Base-by-base conservation (phyloP, 2,329 filamentous ascomycete species). In the Albifimbria verrucaria region DNA sequence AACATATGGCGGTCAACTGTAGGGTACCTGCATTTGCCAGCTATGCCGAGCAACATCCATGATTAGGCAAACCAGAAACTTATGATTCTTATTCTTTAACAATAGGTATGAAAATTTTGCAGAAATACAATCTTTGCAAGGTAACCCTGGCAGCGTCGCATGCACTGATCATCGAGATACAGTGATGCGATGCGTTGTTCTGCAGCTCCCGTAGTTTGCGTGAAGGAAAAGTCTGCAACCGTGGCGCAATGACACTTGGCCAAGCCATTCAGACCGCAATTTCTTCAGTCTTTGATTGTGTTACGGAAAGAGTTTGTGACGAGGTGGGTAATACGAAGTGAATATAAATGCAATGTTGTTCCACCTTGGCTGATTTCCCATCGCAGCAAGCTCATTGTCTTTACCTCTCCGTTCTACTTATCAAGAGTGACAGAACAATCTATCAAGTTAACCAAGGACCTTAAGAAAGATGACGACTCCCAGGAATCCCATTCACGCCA, bases 391-490 rank as follows among this genome's bases (percentile, higher is more conserved):
- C n/a, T n/a, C n/a, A n/a, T n/a, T n/a, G n/a, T n/a, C n/a, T n/a
- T n/a, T n/a, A n/a, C n/a, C n/a, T n/a, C n/a, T n/a, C n/a, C n/a
- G 18, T 6, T 39, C 5, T 39, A 5, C 32, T 7, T 12, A 15
- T 12, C 12, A 39, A 39, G 32, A 5, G 5, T 12, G 11, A 12
- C 5, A 39, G 12, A 39, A 39, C 32, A 39, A 7, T 39, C 15
- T 15, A 5, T 39, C 32, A 17, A 17, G 26, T 15, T 39, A 12
- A 12, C 12, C n/a, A n/a, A n/a, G n/a, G n/a, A n/a, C n/a, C n/a
- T n/a, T n/a, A n/a, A 39, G 6, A 39, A 39, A 39, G n/a, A 48
- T 48, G 46, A 36, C 46, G 25, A 48, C 46, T 11, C 46, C 46
- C 6, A 17, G 6, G 46, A 48, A 32, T 12, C 25, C 25, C 46